Evolutionary conservation across 1,284 basidiomycete genomes (phyloP), one percentile per base, ranked within the genome.

Genomic region (Trichosporon coremiiforme): DNA sequence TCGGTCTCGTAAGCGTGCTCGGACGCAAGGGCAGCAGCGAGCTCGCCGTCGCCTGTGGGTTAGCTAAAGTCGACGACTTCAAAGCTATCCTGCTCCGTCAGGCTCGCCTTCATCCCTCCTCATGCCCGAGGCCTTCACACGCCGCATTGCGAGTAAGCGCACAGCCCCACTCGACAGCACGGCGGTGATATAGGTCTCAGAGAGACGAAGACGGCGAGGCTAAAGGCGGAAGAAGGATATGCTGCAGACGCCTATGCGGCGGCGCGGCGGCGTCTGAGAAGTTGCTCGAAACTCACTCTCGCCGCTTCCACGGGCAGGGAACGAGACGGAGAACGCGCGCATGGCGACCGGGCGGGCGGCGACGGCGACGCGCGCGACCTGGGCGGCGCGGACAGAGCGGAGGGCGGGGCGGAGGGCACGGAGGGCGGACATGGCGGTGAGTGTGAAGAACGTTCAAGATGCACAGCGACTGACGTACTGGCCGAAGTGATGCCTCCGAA

Each of bases 1-100:
- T 94, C 90, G 71, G 88, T 86, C 85, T 98, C 95, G 83, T 91
- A 97, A 73, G 89, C 86, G 76, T 96, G 87, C 85, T 98, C 95
- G 78, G 94, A 90, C 45, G 87, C 84, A 33, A 98, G 86, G 75
- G 92, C 93, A 79, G 90, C 87, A 9, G 89, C 85, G 62, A 98
- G 88, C 47, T 88, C 83, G 31, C 89, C 84, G 81, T 95, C 94
- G 72, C 88, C 90, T 93, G 80, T 68, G 33, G 4, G 64, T 65
- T n/a, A 65, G 64, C 64, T 29, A 25, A 25, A 25, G 25, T 25
- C 25, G 25, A 25, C 25, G 25, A 25, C 25, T 25, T 25, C 25
- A 25, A 25, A 25, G 25, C 25, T 25, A 6, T 31, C 12, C 41
- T 45, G 41, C 17, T 45, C 12, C 41, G 25, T 25, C 15, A 15